Percentiles rank a stretch among this genome's conserved stretches.
Conservation (phyloP, 164 flowering plant species). For the Tetrastigma voinierianum region DNA sequence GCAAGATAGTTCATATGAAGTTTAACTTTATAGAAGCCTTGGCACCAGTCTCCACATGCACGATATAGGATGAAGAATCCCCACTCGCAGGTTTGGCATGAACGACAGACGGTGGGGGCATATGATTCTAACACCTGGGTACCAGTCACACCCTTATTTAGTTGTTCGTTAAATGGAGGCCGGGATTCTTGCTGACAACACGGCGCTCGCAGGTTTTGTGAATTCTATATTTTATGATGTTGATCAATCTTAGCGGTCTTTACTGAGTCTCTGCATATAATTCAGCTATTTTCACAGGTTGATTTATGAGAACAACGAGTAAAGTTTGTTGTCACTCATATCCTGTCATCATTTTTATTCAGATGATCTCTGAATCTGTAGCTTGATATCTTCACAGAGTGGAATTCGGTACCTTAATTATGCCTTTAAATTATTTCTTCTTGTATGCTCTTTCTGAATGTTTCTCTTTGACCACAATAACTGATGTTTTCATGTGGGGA, state of each 20-base stretch:
- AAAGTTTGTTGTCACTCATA: slow-evolving; percentile 54
- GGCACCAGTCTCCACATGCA: too few species aligned
- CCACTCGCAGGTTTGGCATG: too few species aligned
- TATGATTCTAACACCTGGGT: slow-evolving; percentile 81
- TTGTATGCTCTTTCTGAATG: neutral
- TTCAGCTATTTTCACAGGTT: slow-evolving; percentile 40
- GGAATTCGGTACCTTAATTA: slow-evolving; percentile 67
- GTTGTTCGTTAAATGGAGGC: slow-evolving; percentile 85
- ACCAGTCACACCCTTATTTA: slow-evolving; percentile 95
- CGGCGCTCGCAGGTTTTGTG: slow-evolving; percentile 73
- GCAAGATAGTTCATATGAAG: slow-evolving; percentile 36
- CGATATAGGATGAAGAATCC: too few species aligned
- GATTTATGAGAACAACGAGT: slow-evolving; percentile 71
- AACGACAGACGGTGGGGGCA: slow-evolving; percentile 83
- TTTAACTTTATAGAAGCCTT: neutral
- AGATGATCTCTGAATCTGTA: too few species aligned
- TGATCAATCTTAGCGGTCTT: neutral
- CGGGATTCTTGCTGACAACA: slow-evolving; percentile 94
- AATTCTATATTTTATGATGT: slow-evolving; percentile 1
- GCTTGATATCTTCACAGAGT: slow-evolving; percentile 66
- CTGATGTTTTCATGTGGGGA: too few species aligned
- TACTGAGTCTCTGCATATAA: neutral
- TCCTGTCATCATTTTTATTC: slow-evolving; percentile 83
- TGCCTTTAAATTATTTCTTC: neutral
- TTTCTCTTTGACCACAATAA: neutral